These are phyloP conservation scores for Botrytis aclada DNA, from an alignment of 2,329 filamentous ascomycete genomes.

Conservation along the genomic window DNA sequence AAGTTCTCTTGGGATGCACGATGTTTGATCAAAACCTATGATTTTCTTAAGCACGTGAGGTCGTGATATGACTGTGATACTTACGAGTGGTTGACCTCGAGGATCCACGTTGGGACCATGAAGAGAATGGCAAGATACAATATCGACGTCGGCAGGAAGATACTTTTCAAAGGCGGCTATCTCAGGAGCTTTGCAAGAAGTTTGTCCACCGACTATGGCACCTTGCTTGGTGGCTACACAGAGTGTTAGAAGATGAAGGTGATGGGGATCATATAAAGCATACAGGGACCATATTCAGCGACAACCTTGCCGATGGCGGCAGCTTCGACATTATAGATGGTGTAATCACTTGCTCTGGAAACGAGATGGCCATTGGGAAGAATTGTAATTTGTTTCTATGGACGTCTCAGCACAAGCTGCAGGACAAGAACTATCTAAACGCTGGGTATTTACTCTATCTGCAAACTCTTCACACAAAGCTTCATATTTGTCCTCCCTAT, in stretches of 20 bases:
- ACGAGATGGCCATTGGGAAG: constrained; percentile 93
- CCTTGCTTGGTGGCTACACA: constrained; percentile 81
- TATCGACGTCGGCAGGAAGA: constrained; percentile 83
- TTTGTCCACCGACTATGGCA: constrained; percentile 95
- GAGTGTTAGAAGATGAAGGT: constrained; percentile 23
- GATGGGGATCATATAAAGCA: constrained; percentile 39
- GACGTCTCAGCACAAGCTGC: constrained; percentile 40
- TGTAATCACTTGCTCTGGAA: constrained; percentile 94
- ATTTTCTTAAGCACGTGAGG: constrained; percentile 4
- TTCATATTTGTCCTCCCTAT: constrained; percentile 85
- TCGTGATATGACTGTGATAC: constrained; percentile 11
- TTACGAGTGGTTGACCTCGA: constrained; percentile 81
- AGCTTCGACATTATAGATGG: constrained; percentile 97
- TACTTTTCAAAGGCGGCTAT: constrained; percentile 89
- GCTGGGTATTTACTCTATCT: constrained; percentile 70
- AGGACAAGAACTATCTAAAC: constrained; percentile 36
- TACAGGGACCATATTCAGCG: constrained; percentile 88
- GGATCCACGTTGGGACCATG: constrained; percentile 90
- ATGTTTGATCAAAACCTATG: constrained; percentile 79
- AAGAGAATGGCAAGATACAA: constrained; percentile 93
- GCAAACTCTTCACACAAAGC: constrained; percentile 76
- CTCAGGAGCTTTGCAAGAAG: constrained; percentile 96
- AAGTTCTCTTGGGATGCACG: constrained; percentile 76
- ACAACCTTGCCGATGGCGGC: constrained; percentile 86
- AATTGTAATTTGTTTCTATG: constrained; percentile 81